Percentiles rank a stretch among this genome's conserved stretches.
These are phyloP conservation scores for Suillus luteus DNA, from an alignment of 768 basidiomycete species.

Conservation along the genomic window DNA sequence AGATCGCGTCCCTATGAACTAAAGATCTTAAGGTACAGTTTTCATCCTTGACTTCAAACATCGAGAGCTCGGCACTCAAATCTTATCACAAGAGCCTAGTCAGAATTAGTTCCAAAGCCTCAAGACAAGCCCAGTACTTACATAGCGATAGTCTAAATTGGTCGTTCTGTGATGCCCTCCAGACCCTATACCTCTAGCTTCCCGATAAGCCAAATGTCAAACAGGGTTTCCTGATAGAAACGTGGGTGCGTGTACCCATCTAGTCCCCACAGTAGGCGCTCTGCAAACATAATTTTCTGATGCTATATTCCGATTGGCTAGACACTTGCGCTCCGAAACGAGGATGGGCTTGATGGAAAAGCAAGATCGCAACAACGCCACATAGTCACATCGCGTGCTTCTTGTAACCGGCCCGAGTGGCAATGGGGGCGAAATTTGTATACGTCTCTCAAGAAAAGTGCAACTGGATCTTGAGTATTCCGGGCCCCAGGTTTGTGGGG, in stretches of 20 bases:
- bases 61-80: not conserved
- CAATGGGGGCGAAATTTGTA: slow-evolving; percentile 23
- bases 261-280: slow-evolving; percentile 31
- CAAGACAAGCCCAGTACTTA: not conserved
- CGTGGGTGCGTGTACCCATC: slow-evolving; percentile 33
- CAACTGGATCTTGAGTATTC: slow-evolving; percentile 29
- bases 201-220: slow-evolving; percentile 29
- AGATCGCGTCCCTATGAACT: too few species aligned
- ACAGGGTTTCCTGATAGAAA: slow-evolving; percentile 29
- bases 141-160: not conserved
- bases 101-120: too few species aligned
- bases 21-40: too few species aligned
- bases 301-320: not conserved
- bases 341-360: slow-evolving; percentile 31
- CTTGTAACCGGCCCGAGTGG: slow-evolving; percentile 24
- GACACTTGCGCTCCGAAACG: slow-evolving; percentile 30
- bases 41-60: too few species aligned
- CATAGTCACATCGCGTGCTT: slow-evolving; percentile 21
- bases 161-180: not conserved
- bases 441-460: slow-evolving; percentile 28
- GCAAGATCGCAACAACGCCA: slow-evolving; percentile 23
- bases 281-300: slow-evolving; percentile 10
- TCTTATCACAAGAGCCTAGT: not conserved
- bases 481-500: slow-evolving; percentile 20
- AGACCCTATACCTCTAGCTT: slow-evolving; percentile 22